Base-by-base conservation (phyloP, 23 red algal species). In the Agarophyton chilense region DNA sequence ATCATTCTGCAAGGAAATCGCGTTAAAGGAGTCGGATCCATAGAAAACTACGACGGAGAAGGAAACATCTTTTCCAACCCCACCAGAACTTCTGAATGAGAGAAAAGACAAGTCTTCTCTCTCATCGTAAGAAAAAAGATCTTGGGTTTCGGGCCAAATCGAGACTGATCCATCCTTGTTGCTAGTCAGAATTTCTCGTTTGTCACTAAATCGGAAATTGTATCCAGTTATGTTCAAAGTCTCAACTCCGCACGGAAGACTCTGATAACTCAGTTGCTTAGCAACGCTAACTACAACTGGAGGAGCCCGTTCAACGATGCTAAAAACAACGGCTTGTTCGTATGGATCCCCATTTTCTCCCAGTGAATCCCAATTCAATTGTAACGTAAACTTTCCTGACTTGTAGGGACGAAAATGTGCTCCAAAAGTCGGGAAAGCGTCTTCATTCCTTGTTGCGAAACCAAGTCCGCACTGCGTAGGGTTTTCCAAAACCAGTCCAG, bases 381-480 rank as follows among this genome's bases (percentile, higher is more conserved):
- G 53, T 35, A 89, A 79, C 13, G 72, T 78, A 25, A 89, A 89
- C 52, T 89, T 89, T 17, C 71, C 85, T 18, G 85, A 89, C 45
- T 89, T 89, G 28, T 45, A 89, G 21, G 85, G 67, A 16, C 85
- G 63, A 39, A 89, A 78, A 14, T 79, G 85, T 56, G 71, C 63
- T 50, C 72, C 72, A 31, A 89, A 49, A 24, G 43, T 88, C 26
- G 84, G 66, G 47, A 17, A 73, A 40, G 19, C 51, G 29, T 55
- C 54, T 79, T 74, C 71, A 41, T 56, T 42, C 19, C 61, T 36
- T 22, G 32, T 35, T 21, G 85, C 85, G 54, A 79, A 46, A 52
- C 85, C 68, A 18, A 89, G 67, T 22, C 71, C 72, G 32, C 85
- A 89, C 16, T 28, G 36, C 2, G 22, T 52, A 18, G 67, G 38